These are phyloP conservation scores for Xylaria digitata DNA, from an alignment of 2,329 filamentous ascomycete genomes.

Conservation along the genomic window DNA sequence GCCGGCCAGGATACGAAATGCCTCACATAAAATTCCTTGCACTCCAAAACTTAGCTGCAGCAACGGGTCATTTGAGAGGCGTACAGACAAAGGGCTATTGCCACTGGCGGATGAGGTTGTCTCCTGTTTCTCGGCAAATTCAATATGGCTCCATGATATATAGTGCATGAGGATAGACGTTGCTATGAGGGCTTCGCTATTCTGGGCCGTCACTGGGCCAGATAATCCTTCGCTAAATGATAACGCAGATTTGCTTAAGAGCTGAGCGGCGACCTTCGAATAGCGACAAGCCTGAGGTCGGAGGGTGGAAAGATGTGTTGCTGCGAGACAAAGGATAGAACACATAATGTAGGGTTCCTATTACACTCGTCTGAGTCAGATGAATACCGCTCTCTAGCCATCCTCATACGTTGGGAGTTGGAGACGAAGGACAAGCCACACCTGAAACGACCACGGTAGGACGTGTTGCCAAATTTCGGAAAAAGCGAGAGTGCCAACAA, in stretches of 20 bases:
- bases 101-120: not conserved
- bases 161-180: slow-evolving; percentile 28
- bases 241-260: slow-evolving; percentile 11
- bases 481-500: slow-evolving; percentile 26
- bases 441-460: slow-evolving; percentile 32
- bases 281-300: slow-evolving; percentile 20
- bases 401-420: not conserved
- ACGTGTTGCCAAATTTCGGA: slow-evolving; percentile 25
- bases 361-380: slow-evolving; percentile 1
- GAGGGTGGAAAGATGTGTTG: slow-evolving; percentile 19
- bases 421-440: slow-evolving; percentile 2
- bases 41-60: slow-evolving; percentile 30
- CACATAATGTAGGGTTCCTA: slow-evolving; percentile 28
- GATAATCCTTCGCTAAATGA: slow-evolving; percentile 16
- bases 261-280: slow-evolving; percentile 12
- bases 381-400: not conserved
- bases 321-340: slow-evolving; percentile 25
- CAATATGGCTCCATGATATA: slow-evolving; percentile 27
- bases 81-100: not conserved
- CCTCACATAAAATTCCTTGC: slow-evolving; percentile 11
- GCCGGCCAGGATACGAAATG: slow-evolving; percentile 15
- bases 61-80: slow-evolving; percentile 25
- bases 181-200: slow-evolving; percentile 25
- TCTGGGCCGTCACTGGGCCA: slow-evolving; percentile 3
- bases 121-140: slow-evolving; percentile 2